Base-by-base conservation (phyloP, 441 rosid genomes). In the Aleurites moluccanus region DNA sequence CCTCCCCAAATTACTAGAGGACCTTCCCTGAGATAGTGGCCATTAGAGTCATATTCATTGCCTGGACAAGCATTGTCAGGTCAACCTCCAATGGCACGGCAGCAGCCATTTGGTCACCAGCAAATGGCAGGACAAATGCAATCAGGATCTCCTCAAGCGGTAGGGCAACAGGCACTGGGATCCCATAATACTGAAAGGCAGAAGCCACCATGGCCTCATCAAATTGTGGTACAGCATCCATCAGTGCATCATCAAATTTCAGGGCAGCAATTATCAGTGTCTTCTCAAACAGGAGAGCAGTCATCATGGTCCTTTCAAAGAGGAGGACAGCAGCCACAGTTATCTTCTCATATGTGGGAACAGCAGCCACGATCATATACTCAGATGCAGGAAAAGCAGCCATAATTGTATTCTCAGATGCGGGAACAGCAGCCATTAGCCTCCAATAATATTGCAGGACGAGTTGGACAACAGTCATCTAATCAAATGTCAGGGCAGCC, bases 401-500 rank as follows among this genome's bases (percentile, higher is more conserved):
- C 50, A 13, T 4, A 45, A 13, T 45, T 13, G 4, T 15, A 11
- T 45, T 2, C 50, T 3, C 50, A 45, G 16, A 13, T 45, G 50
- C 3, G 16, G 4, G 52, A 25, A 13, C 64, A 63, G 23, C 73
- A 55, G 7, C 6, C 65, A 25, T 3, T 50, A 10, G 49, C 64
- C 23, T 15, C 64, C 16, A 3, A 52, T 52, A 15, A 10, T 45
- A 13, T 13, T 45, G 50, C 50, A 45, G 50, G 50, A 45, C 50
- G 16, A 3, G 57, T 52, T 70, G 78, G 68, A 60, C 83, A 67
- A 61, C 77, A 81, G 42, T 59, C 79, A 33, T 52, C 35, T 64
- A 74, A 75, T 64, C 80, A 83, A 57, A 53, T 47, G 27, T 59
- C 13, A 4, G 66, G 40, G 7, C 83, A 77, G 27, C 84, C 45